Base-by-base conservation (phyloP, 768 basidiomycete genomes). In the Leccinum sublutescens region DNA sequence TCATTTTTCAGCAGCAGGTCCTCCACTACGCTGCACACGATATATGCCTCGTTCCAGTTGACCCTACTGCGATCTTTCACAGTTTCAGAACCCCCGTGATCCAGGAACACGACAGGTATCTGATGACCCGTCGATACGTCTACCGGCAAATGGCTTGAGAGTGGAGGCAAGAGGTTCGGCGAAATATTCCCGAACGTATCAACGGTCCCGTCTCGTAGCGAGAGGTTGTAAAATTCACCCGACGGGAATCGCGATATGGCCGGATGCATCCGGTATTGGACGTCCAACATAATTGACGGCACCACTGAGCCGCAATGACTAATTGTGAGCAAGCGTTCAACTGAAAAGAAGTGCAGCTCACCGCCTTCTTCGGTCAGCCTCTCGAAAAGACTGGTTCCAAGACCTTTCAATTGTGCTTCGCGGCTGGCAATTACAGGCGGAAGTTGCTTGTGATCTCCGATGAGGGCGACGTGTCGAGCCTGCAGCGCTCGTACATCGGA, bases 221-320 rank as follows among this genome's bases (percentile, higher is more conserved):
- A 77, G 27, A 78, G 77, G 47, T 85, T 77, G 76, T 98, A 98
- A 71, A 97, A 97, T 60, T 93, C 88, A 27, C 78, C 70, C 38
- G 89, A 86, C 10, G 95, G 93, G 77, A 98, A 98, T 21, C 80
- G 80, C 2, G 95, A 92, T 65, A 98, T 94, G 38, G 79, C 78
- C 12, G 95, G 95, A 66, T 95, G 93, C 95, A 98, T 98, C 36
- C 95, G 87, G 66, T 97, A 98, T 74, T 98, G 95, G n/a, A 85
- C 82, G 68, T 96, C 89, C 58, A 98, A 84, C 89, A 95, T 95
- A 62, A 95, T 84, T 5, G 91, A 88, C 10, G 93, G 93, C n/a
- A 92, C 84, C 48, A 81, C 91, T 93, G 53, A 40, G 34, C 43
- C 52, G 61, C 21, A 45, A 54, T 56, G 23, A 63, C 60, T 48